Base-by-base conservation (phyloP, 1,139 yeast genomes). In the Geotrichum klebahnii region DNA sequence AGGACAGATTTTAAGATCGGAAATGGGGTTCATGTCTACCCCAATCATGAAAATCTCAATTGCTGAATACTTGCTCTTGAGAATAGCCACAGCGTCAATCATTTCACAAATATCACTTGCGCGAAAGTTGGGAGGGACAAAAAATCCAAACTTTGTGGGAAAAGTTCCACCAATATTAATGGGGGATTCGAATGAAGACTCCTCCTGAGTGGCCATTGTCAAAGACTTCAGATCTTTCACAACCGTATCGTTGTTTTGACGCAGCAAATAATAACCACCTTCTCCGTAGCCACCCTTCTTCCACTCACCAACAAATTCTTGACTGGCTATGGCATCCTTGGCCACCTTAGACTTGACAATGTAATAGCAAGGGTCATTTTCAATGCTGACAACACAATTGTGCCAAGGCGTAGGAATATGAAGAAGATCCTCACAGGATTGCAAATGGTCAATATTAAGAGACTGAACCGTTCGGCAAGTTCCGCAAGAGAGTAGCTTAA, bases 371-470 rank as follows among this genome's bases (percentile, higher is more conserved):
- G 39, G 33, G 12, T 35, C 26, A 14, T 40, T 44, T 31, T 45
- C 47, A 31, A 52, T 32, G 10, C 40, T 39, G 20, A 52, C 52
- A 3, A 52, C 54, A 32, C 49, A 44, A 35, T 52, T 52, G 35
- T 52, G 54, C 54, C 54, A 52, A 14, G 54, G 52, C 3, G 54
- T 52, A 31, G 54, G 54, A 23, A 52, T 52, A 35, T 52, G 54
- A 22, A 52, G 40, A 17, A 52, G 43, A 24, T 52, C 54, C 32
- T 52, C 54, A 39, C 48, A 52, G 4, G 50, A 22, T 35, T 37
- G 46, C 41, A 47, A 24, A 22, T 48, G 51, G 20, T 48, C 54
- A 14, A 46, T 42, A 4, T 40, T 28, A 20, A 52, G 45, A 4
- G 51, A 37, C 14, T 26, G 31, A 40, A 52, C 52, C 2, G 52